Evolutionary conservation across 2,329 filamentous ascomycete genomes (phyloP), one percentile per base, ranked within the genome.

Genomic region (Xylaria sp.): DNA sequence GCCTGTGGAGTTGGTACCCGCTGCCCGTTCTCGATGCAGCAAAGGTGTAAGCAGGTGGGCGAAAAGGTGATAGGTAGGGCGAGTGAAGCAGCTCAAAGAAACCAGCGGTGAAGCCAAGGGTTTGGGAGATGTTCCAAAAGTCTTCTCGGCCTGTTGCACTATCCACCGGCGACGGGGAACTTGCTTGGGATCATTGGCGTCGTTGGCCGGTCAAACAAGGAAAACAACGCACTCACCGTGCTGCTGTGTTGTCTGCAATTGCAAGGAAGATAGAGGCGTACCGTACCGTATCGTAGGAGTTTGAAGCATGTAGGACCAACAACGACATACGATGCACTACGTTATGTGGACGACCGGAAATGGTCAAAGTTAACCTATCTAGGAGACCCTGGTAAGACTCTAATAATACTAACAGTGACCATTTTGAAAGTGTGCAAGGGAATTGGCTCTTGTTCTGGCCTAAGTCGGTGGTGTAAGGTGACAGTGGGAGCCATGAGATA

Each of bases 101-200:
- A 72, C 54, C 61, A 70, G 70, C 70, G 70, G 70, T 72, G 70
- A 72, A 67, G 68, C 65, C 61, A 55, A 60, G 47, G 19, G 51
- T 62, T n/a, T 62, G 14, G 14, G 47, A 65, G 61, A 69, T 60
- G 47, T 32, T 61, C 17, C 58, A 57, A 59, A 42, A 58, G 39
- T 32, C 55, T 61, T n/a, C 54, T 60, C 57, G 56, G 56, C 59
- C 17, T 61, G 54, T 61, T 21, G 24, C 48, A 65, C 21, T 30
- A 21, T 53, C 51, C 17, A 17, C 56, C n/a, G 42, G 34, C n/a
- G 9, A 47, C 39, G n/a, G 42, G 42, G 42, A 47, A 51, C 51
- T 36, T 55, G 51, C 51, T 36, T 55, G 51, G 64, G 50, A 27
- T 47, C 59, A 61, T 70, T 70, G 65, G 55, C 65, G 51, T 47